Evolutionary conservation across 805 yeast genomes (phyloP), one percentile per base, ranked within the genome.

Genomic region (Zygotorulaspora florentina): DNA sequence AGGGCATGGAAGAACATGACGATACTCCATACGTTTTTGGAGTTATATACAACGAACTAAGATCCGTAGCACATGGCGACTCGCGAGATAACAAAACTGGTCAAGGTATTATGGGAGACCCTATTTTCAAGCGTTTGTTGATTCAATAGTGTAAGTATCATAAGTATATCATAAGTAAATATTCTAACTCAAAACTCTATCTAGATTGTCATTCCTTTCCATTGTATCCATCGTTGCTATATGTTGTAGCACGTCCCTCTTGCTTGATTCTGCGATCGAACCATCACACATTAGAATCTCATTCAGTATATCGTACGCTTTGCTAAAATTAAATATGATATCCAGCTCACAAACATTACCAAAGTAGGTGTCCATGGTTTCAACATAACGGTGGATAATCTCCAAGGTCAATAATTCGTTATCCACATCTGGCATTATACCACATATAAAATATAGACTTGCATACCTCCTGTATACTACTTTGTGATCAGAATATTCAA

Each of bases 341-440:
- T 93, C 99, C 58, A 93, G 73, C 65, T 93, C 99, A 68, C 97
- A 89, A 13, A 93, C 99, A 60, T 88, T 91, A 10, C 96, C 97
- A 62, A 87, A 93, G 48, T 89, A 81, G 56, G 85, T 84, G 71
- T 93, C 99, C 96, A 93, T 88, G 53, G 87, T 89, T 65, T 93
- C 99, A 34, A 93, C 99, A 64, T 83, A 93, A 50, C 97, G 74
- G 64, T 93, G 99, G 42, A 93, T 83, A 13, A 85, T 71, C 59
- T 93, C 99, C 46, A 93, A 71, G 1, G 95, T 82, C 44, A 87
- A 67, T 52, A 93, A 73, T 64, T 93, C 99, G 64, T 93, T 93
- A 42, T 85, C 93, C 1, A 45, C 47, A 13, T 56, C 62, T 7
- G 56, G 53, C 8, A 56, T 55, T 23, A 90, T 80, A 0, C 96